Conservation (phyloP, 2,329 filamentous ascomycete species). For the Alternaria novae-zelandiae region DNA sequence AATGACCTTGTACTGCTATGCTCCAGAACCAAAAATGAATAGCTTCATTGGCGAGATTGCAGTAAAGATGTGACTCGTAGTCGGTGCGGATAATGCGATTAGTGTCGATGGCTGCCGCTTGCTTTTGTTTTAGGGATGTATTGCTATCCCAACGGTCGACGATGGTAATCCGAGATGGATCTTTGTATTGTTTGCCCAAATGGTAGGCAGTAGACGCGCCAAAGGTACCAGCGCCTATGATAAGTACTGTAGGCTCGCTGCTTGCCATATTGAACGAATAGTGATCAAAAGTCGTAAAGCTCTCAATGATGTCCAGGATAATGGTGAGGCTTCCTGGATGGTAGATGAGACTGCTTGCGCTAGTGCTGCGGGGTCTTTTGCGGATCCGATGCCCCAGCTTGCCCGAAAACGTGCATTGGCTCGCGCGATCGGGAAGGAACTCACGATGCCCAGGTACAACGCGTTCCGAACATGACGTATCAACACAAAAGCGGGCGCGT, state of each 20-base stretch:
- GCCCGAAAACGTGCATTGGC: constrained; percentile 8
- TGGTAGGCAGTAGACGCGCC: constrained; percentile 71
- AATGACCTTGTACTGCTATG: constrained; percentile 45
- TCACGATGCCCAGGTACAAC: neutral
- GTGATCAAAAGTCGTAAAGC: neutral
- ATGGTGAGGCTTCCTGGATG: constrained; percentile 1
- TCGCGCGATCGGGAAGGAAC: neutral
- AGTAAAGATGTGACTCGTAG: constrained; percentile 64
- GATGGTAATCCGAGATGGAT: constrained; percentile 45
- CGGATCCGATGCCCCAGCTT: constrained; percentile 14
- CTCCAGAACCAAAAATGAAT: constrained; percentile 51
- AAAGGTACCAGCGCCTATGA: constrained; percentile 70
- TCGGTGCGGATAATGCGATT: constrained; percentile 68
- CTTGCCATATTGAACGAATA: constrained; percentile 4
- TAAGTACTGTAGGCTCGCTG: constrained; percentile 51
- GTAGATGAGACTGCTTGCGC: constrained; percentile 6
- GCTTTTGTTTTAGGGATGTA: constrained; percentile 51
- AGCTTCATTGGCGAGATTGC: constrained; percentile 55
- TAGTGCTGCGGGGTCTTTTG: constrained; percentile 14
- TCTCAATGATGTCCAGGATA: neutral
- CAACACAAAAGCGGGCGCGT: neutral
- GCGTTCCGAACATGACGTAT: neutral
- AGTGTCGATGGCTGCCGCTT: constrained; percentile 64
- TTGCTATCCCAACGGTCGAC: constrained; percentile 36
- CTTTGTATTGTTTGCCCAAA: constrained; percentile 59